A percentile compares a stretch with the other conserved stretches of the same genome.
Conservation (phyloP, 257 asterid species). For the Cruciata laevipes region DNA sequence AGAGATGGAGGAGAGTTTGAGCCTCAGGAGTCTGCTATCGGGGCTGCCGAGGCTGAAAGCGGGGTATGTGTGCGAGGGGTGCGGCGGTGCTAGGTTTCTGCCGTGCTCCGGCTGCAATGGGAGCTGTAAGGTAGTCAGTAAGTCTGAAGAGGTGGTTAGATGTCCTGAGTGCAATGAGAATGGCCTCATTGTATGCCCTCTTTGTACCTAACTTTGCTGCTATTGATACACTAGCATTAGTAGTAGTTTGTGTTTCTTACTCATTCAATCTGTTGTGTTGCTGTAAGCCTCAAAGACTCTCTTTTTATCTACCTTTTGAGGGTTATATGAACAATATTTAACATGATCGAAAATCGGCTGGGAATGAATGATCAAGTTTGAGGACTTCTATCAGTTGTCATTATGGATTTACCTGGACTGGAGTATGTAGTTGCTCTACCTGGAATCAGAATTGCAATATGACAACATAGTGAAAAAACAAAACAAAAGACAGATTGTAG, state of each 20-base stretch:
- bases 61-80: constrained; percentile 63
- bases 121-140: constrained; percentile 56
- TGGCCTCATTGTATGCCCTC: constrained; percentile 71
- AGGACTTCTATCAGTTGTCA: no score
- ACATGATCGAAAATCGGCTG: no score
- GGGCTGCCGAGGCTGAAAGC: constrained; percentile 50
- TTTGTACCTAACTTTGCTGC: constrained; percentile 37
- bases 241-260: not conserved
- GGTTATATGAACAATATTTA: not conserved
- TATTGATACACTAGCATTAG: not conserved
- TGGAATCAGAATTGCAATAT: no score
- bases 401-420: no score
- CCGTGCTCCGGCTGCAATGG: constrained; percentile 75
- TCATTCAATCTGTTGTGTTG: constrained; percentile 20
- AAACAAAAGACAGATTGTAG: no score
- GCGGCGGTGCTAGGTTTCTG: constrained; percentile 73
- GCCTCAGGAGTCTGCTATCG: constrained; percentile 41
- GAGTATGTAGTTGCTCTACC: no score
- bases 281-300: not conserved
- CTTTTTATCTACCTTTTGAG: not conserved
- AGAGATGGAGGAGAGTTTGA: constrained; percentile 25
- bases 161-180: constrained; percentile 76
- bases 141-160: constrained; percentile 22
- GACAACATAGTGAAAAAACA: no score
- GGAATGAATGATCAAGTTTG: not conserved